phyloP scores from a whole-genome alignment of 345 rosid genomes.

The Aquilaria yunnanensis region DNA sequence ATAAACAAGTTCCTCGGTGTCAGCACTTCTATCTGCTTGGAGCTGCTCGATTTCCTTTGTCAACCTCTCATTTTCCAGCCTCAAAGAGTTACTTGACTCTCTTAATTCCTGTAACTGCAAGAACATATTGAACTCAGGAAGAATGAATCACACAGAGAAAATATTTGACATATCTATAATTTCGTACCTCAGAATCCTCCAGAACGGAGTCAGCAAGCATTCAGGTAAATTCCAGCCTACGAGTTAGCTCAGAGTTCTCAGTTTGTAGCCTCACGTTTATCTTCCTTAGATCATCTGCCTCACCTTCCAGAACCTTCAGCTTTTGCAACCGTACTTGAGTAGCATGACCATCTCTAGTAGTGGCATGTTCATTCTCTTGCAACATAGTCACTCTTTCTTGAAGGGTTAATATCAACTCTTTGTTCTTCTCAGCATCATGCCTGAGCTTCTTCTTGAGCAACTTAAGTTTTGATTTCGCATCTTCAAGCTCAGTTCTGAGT shows the following conservation, averaged over 20 bases:
- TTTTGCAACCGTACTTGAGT: constrained; percentile 31
- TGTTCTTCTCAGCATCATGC: constrained; percentile 57
- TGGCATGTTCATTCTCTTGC: constrained; percentile 45
- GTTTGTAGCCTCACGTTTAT: background rate
- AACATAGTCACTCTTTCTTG: constrained; percentile 44
- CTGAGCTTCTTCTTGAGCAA: constrained; percentile 53
- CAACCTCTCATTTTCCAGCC: constrained; percentile 51
- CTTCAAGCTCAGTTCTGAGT: constrained; percentile 50
- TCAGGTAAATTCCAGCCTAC: constrained; percentile 48
- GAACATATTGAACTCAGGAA: background rate
- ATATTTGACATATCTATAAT: background rate
- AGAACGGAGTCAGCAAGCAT: constrained; percentile 44
- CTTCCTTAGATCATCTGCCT: constrained; percentile 30
- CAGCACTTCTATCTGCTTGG: constrained; percentile 58
- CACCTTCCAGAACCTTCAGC: constrained; percentile 46
- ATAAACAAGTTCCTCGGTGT: constrained; percentile 73
- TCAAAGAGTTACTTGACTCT: constrained; percentile 31
- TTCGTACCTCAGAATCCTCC: too few relatives aligned
- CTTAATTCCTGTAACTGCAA: constrained; percentile 54
- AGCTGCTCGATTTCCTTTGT: constrained; percentile 56
- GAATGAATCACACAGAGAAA: constrained; percentile 7
- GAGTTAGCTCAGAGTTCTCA: constrained; percentile 47
- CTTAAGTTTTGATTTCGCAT: constrained; percentile 43
- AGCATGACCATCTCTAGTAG: constrained; percentile 21
- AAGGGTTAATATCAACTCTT: constrained; percentile 50